Evolutionary conservation across 192 early-diverging fungal species (phyloP).

Genomic region (Linnemannia hyalina): DNA sequence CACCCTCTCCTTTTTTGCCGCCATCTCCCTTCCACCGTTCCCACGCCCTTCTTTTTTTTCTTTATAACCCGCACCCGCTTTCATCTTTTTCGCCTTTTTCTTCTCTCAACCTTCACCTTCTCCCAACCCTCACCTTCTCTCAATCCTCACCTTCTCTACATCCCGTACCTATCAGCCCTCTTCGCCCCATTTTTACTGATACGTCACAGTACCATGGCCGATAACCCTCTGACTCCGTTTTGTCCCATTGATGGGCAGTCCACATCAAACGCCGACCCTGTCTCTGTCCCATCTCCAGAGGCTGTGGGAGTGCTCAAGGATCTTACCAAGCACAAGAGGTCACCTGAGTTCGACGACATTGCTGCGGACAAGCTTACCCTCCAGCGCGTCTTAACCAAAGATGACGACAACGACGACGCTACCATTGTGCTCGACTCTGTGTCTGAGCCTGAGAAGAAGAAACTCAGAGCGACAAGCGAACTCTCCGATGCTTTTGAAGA

Average conservation of each 20-base stretch:
- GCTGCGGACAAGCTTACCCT: constrained; percentile 4
- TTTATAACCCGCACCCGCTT: too few species aligned
- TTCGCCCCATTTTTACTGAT: too few species aligned
- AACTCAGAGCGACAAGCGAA: background rate
- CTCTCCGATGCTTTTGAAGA: background rate
- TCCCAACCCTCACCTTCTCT: too few species aligned
- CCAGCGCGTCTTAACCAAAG: background rate
- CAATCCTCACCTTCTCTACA: too few species aligned
- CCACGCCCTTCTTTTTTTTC: too few species aligned
- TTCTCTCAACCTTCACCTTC: too few species aligned
- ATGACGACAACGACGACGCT: too few species aligned
- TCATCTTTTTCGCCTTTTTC: too few species aligned
- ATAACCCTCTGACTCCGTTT: constrained; percentile 10
- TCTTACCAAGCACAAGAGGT: background rate
- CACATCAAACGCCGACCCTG: constrained; percentile 6
- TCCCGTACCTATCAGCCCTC: too few species aligned
- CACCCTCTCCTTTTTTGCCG: too few species aligned
- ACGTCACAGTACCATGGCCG: too few species aligned
- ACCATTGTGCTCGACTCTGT: background rate
- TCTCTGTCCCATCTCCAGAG: constrained; percentile 5
- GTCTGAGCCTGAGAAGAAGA: background rate
- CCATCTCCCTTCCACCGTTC: too few species aligned
- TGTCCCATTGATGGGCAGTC: constrained; percentile 40
- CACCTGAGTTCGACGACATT: background rate
- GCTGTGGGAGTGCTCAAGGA: constrained; percentile 27